These are phyloP conservation scores for Xylaria curta DNA, from an alignment of 495 filamentous ascomycete species.

Conservation along the genomic window DNA sequence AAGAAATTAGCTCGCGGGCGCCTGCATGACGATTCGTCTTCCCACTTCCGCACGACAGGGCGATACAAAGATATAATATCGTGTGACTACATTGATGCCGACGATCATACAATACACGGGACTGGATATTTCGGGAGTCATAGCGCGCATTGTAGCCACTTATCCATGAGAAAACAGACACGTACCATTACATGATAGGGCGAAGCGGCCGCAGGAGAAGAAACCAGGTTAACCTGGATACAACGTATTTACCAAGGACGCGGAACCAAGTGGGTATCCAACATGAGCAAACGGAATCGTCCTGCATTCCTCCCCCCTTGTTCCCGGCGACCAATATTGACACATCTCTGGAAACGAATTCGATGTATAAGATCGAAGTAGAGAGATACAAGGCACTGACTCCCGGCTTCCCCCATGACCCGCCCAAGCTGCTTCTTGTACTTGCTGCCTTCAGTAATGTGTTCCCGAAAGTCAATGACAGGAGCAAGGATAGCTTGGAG, in stretches of 20 bases:
- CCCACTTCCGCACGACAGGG: background rate
- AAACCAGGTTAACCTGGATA: background rate
- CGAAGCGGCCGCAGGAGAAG: background rate
- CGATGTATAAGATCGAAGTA: constrained; percentile 4
- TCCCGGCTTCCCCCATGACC: background rate
- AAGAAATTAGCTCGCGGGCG: background rate
- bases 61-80: constrained; percentile 2
- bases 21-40: background rate
- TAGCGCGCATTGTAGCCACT: background rate
- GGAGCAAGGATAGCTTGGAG: background rate
- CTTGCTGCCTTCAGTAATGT: background rate
- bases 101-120: background rate
- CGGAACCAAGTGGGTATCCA: background rate
- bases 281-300: background rate
- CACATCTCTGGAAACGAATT: constrained; percentile 5
- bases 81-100: background rate
- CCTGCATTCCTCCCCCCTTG: background rate
- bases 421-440: background rate
- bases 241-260: constrained; percentile 7
- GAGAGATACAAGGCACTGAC: background rate
- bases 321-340: background rate
- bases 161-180: background rate
- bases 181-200: background rate
- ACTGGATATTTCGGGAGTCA: background rate
- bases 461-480: background rate